Evolutionary conservation across 805 yeast species (phyloP).

Genomic region (Ogataea parapolymorpha): DNA sequence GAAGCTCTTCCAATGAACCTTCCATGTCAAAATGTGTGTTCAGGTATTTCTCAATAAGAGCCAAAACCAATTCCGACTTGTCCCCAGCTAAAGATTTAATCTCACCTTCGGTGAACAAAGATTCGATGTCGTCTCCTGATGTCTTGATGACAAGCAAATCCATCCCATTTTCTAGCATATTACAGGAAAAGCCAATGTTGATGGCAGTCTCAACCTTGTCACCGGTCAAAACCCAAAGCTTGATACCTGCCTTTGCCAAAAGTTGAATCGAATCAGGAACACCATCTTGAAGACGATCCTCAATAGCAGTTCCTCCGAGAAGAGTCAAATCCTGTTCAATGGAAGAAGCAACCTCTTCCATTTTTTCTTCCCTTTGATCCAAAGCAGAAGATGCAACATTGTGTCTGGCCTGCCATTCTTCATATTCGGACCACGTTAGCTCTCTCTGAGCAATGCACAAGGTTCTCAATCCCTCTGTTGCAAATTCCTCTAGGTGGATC

Average conservation of each 20-base stretch:
- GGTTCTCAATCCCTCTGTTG: conserved; percentile 81
- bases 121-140: conserved; percentile 51
- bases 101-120: conserved; percentile 36
- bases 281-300: conserved; percentile 81
- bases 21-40: conserved; percentile 52
- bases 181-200: conserved; percentile 84
- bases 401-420: conserved; percentile 60
- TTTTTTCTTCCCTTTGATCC: conserved; percentile 58
- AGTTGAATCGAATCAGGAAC: conserved; percentile 77
- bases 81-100: conserved; percentile 18
- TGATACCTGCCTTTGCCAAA: conserved; percentile 73
- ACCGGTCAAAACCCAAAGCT: conserved; percentile 84
- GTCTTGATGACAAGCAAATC: conserved; percentile 64
- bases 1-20: conserved; percentile 58
- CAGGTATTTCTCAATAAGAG: conserved; percentile 51
- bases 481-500: conserved; percentile 69
- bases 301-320: conserved; percentile 84
- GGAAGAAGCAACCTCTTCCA: conserved; percentile 72
- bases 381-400: conserved; percentile 63
- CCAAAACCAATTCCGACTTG: conserved; percentile 38
- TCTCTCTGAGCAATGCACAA: conserved; percentile 75
- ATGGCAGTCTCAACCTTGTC: conserved; percentile 90
- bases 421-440: conserved; percentile 57
- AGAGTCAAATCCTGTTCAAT: conserved; percentile 64
- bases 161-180: conserved; percentile 72